phyloP scores from a whole-genome alignment of 148 eudicot species.

The Fagopyrum esculentum region DNA sequence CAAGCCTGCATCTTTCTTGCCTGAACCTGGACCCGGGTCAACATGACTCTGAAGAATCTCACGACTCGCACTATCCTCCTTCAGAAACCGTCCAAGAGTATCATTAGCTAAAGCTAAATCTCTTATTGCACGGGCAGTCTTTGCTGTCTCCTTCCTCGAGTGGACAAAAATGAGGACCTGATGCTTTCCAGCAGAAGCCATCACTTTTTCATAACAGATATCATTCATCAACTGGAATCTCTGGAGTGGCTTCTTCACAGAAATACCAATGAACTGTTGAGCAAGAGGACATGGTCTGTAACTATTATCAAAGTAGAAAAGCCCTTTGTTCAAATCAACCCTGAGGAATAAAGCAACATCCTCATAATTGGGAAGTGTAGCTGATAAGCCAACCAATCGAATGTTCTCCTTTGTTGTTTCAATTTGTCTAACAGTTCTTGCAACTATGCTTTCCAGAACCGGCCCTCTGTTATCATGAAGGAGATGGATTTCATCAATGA shows the following conservation, averaged over 20 bases:
- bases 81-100: constrained; percentile 51
- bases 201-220: constrained; percentile 69
- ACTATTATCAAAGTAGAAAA: constrained; percentile 69
- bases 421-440: constrained; percentile 69
- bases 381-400: constrained; percentile 67
- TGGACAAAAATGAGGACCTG: constrained; percentile 73
- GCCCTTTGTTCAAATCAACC: constrained; percentile 54
- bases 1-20: constrained; percentile 5
- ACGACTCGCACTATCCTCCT: constrained; percentile 72
- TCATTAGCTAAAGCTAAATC: constrained; percentile 73
- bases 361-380: constrained; percentile 74
- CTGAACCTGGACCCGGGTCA: constrained; percentile 13
- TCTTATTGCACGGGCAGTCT: constrained; percentile 74
- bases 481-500: constrained; percentile 74
- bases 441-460: constrained; percentile 71
- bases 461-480: constrained; percentile 83
- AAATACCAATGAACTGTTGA: constrained; percentile 71
- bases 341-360: constrained; percentile 67
- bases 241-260: constrained; percentile 70
- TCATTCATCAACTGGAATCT: constrained; percentile 82
- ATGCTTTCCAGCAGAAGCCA: constrained; percentile 56
- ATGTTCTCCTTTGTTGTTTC: constrained; percentile 76
- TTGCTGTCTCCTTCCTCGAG: constrained; percentile 76
- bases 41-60: constrained; percentile 58
- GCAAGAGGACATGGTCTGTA: constrained; percentile 75